Percentiles rank a stretch among this genome's conserved stretches.
These are phyloP conservation scores for Trichoderma sp. DNA, from an alignment of 2,329 filamentous ascomycete species.

Conservation along the genomic window DNA sequence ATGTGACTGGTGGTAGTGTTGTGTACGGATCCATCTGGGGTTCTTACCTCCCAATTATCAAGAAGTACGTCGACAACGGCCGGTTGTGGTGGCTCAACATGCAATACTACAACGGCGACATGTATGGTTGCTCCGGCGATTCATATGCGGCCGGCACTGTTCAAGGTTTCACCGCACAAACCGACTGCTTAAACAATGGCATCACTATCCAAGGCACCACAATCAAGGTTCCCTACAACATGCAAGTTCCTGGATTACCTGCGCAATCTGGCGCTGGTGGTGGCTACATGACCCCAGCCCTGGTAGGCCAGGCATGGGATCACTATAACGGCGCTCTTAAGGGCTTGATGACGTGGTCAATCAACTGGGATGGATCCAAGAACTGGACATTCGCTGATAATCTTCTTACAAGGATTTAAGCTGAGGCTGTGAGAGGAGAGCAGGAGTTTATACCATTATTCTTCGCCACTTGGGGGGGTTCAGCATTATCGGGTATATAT, in stretches of 20 bases:
- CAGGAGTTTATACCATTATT: not conserved
- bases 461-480: not conserved
- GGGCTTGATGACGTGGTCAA: slow-evolving; percentile 38
- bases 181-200: slow-evolving; percentile 35
- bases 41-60: slow-evolving; percentile 37
- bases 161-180: slow-evolving; percentile 35
- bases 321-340: slow-evolving; percentile 34
- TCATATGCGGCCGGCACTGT: slow-evolving; percentile 34
- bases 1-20: slow-evolving; percentile 34
- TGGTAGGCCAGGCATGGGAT: slow-evolving; percentile 32
- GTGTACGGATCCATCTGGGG: slow-evolving; percentile 36
- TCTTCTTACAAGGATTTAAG: slow-evolving; percentile 23
- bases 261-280: slow-evolving; percentile 34
- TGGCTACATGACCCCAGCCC: slow-evolving; percentile 33
- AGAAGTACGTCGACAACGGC: slow-evolving; percentile 37
- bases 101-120: slow-evolving; percentile 40
- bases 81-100: slow-evolving; percentile 38
- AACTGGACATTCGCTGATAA: slow-evolving; percentile 36
- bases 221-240: slow-evolving; percentile 33
- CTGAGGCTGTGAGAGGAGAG: not conserved
- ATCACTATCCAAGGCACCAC: slow-evolving; percentile 33
- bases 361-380: slow-evolving; percentile 38
- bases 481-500: not conserved
- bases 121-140: slow-evolving; percentile 36
- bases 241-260: slow-evolving; percentile 37